A percentile compares a stretch with the other conserved stretches of the same genome.
Evolutionary conservation across 164 flowering plant genomes (phyloP).

Genomic region (Brasenia schreberi): DNA sequence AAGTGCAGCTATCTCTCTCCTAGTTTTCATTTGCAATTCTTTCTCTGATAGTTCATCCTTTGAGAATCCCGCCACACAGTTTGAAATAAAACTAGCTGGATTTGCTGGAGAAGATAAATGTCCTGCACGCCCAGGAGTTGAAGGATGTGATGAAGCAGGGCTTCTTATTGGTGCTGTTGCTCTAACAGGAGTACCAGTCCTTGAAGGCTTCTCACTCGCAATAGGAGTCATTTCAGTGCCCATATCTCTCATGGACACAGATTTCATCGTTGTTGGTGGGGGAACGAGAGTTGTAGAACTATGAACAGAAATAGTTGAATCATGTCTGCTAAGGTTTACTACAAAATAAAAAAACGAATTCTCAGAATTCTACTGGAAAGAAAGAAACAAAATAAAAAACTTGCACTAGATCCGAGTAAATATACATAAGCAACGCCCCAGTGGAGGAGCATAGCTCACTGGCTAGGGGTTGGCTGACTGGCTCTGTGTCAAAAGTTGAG

Average conservation of each 20-base stretch:
- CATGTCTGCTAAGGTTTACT: slow-evolving; percentile 67
- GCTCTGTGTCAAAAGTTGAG: too few relatives aligned
- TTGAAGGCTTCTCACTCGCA: slow-evolving; percentile 85
- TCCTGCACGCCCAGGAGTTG: slow-evolving; percentile 64
- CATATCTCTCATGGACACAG: slow-evolving; percentile 89
- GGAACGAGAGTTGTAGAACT: slow-evolving; percentile 29
- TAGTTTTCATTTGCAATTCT: slow-evolving; percentile 62
- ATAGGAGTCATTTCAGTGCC: slow-evolving; percentile 97
- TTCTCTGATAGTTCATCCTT: slow-evolving; percentile 47
- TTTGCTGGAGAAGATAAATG: slow-evolving; percentile 34
- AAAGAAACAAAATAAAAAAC: background rate
- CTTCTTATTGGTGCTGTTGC: slow-evolving; percentile 75
- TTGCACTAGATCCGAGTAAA: background rate
- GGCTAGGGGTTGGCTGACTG: background rate
- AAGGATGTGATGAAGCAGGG: slow-evolving; percentile 71
- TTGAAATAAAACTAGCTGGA: slow-evolving; percentile 17
- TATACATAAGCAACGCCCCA: background rate
- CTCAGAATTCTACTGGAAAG: background rate
- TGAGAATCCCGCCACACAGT: slow-evolving; percentile 11
- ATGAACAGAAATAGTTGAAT: slow-evolving; percentile 41
- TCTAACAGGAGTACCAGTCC: slow-evolving; percentile 70
- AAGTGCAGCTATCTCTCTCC: slow-evolving; percentile 76
- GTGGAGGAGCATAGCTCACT: too few relatives aligned
- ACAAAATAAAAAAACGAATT: slow-evolving; percentile 7
- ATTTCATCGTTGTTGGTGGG: slow-evolving; percentile 25